Conservation (phyloP, 2,329 filamentous ascomycete species). For the Escovopsis sp. region DNA sequence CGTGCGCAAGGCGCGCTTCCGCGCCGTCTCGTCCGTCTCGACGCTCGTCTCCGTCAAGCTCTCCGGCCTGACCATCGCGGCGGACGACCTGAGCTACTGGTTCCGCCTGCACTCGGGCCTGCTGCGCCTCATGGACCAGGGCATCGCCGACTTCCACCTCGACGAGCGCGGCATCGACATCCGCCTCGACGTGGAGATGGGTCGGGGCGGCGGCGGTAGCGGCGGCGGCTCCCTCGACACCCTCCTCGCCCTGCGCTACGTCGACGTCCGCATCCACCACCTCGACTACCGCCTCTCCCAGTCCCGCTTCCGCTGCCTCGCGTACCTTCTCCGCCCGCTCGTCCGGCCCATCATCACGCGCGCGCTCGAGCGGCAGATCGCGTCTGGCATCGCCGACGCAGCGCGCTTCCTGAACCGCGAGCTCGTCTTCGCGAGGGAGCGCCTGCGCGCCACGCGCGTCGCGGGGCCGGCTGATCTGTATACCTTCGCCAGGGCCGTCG, state of each 20-base stretch:
- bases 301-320: constrained; percentile 61
- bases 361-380: constrained; percentile 64
- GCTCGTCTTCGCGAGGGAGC: constrained; percentile 70
- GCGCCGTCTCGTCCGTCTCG: constrained; percentile 48
- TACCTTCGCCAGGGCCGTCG: constrained; percentile 70
- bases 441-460: constrained; percentile 72
- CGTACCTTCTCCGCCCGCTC: constrained; percentile 73
- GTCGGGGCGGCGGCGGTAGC: constrained; percentile 54
- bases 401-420: constrained; percentile 69
- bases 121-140: constrained; percentile 62
- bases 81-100: constrained; percentile 83
- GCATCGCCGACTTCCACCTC: constrained; percentile 71
- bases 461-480: constrained; percentile 61
- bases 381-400: constrained; percentile 51
- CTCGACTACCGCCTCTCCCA: constrained; percentile 63
- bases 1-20: constrained; percentile 54
- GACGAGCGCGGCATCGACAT: constrained; percentile 82
- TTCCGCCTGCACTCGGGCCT: constrained; percentile 63
- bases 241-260: constrained; percentile 60
- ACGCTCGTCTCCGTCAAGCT: constrained; percentile 65
- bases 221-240: too few relatives aligned
- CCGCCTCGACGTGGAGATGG: constrained; percentile 69
- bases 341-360: constrained; percentile 67
- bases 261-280: constrained; percentile 73
- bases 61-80: constrained; percentile 68